Evolutionary conservation across 805 yeast species (phyloP).

Genomic region (Nakazawaea holstii): DNA sequence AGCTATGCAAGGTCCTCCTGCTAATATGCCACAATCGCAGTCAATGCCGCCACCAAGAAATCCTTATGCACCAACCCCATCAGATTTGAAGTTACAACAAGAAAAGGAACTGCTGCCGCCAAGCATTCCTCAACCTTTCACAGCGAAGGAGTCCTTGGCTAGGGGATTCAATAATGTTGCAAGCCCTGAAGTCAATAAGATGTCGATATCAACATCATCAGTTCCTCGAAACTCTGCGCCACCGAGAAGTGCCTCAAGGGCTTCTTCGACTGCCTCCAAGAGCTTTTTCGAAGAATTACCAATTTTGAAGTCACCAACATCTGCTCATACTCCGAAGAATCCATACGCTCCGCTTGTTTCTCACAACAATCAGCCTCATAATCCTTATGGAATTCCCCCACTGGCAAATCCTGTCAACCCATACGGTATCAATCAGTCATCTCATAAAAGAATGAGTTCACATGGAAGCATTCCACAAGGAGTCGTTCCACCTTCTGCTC

Average conservation of each 20-base stretch:
- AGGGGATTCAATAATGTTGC: neutral
- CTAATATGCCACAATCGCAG: neutral
- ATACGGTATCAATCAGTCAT: slow-evolving; percentile 3
- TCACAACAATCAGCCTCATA: neutral
- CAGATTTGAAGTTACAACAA: neutral
- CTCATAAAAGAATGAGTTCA: slow-evolving; percentile 4
- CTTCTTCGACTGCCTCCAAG: slow-evolving; percentile 5
- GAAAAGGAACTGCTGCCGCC: neutral
- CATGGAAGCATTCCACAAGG: neutral
- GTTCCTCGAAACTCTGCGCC: neutral
- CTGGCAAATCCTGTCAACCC: slow-evolving; percentile 2
- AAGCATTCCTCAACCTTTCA: neutral
- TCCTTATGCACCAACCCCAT: slow-evolving; percentile 8
- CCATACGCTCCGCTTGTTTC: slow-evolving; percentile 9
- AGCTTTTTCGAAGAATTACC: slow-evolving; percentile 11
- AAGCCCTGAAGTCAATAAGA: neutral
- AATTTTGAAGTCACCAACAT: neutral
- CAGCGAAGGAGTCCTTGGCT: slow-evolving; percentile 6
- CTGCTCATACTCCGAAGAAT: slow-evolving; percentile 1
- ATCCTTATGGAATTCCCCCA: neutral
- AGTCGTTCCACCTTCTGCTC: neutral
- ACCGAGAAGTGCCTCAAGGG: slow-evolving; percentile 4
- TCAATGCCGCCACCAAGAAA: slow-evolving; percentile 6
- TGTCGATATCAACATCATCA: neutral
- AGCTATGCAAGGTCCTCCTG: neutral